phyloP scores from a whole-genome alignment of 345 rosid genomes.

The Iberis pinnata region DNA sequence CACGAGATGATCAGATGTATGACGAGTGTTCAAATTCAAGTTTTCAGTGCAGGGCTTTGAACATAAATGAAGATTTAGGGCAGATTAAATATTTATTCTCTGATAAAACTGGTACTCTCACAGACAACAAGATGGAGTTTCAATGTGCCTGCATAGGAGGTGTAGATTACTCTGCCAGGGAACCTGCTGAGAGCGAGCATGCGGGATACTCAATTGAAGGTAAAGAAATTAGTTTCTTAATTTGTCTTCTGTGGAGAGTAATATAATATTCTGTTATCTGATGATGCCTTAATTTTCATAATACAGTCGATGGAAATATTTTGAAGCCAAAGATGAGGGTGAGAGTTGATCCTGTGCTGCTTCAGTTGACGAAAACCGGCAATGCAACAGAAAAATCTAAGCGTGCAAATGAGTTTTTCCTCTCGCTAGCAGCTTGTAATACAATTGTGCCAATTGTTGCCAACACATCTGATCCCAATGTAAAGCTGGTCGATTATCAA shows the following conservation, averaged over 20 bases:
- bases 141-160: conserved; percentile 93
- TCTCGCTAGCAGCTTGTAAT: conserved; percentile 94
- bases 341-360: conserved; percentile 57
- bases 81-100: conserved; percentile 95
- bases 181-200: conserved; percentile 34
- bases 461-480: conserved; percentile 58
- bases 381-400: conserved; percentile 41
- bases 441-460: conserved; percentile 76
- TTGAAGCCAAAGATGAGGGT: conserved; percentile 85
- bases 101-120: conserved; percentile 97
- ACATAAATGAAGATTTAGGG: conserved; percentile 96
- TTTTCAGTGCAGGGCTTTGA: conserved; percentile 92
- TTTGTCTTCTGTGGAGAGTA: conserved; percentile 6
- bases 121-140: conserved; percentile 99
- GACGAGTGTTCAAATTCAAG: conserved; percentile 71
- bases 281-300: conserved; percentile 13
- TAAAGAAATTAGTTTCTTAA: conserved; percentile 27
- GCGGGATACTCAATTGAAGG: conserved; percentile 54
- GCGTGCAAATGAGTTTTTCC: conserved; percentile 70
- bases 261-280: conserved; percentile 19
- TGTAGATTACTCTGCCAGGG: conserved; percentile 61
- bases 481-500: conserved; percentile 86
- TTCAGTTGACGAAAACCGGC: conserved; percentile 43
- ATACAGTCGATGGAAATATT: conserved; percentile 61
- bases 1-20: conserved; percentile 59